Evolutionary conservation across 1,284 basidiomycete genomes (phyloP).

Genomic region (Tremellales sp.): DNA sequence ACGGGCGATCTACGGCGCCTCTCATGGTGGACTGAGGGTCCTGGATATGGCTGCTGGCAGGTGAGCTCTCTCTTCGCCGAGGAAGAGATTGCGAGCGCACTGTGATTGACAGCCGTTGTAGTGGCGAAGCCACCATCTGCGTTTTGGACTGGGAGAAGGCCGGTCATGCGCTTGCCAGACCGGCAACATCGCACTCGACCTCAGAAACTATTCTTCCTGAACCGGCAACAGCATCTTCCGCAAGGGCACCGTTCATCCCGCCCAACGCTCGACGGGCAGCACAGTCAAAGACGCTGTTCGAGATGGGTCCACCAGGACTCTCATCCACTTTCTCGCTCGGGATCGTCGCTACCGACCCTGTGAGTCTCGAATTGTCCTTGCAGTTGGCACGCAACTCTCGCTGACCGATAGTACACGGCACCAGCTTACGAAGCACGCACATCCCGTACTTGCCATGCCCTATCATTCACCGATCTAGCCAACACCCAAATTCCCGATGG

Average conservation of each 20-base stretch:
- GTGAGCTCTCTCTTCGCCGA: slow-evolving; percentile 24
- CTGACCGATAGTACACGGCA: slow-evolving; percentile 52
- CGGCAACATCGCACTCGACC: neutral
- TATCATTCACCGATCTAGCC: slow-evolving; percentile 57
- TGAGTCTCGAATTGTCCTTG: slow-evolving; percentile 26
- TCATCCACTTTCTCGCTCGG: slow-evolving; percentile 13
- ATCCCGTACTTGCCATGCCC: slow-evolving; percentile 51
- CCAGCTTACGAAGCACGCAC: slow-evolving; percentile 56
- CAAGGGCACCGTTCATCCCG: slow-evolving; percentile 34
- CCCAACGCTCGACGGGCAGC: slow-evolving; percentile 21
- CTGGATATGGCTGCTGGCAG: slow-evolving; percentile 57
- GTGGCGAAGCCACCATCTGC: slow-evolving; percentile 47
- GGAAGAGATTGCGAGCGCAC: no score
- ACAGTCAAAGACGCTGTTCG: neutral
- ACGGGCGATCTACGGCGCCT: slow-evolving; percentile 11
- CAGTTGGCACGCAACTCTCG: no score
- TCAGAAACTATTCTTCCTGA: neutral
- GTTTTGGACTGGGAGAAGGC: slow-evolving; percentile 42
- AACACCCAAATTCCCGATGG: slow-evolving; percentile 50
- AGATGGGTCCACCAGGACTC: neutral
- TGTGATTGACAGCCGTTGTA: slow-evolving; percentile 7
- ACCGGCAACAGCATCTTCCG: neutral
- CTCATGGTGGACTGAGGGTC: slow-evolving; percentile 32
- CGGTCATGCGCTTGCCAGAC: slow-evolving; percentile 6
- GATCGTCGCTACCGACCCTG: slow-evolving; percentile 50